Conservation (phyloP, 75 land plant genomes). For the Pinus tabuliformis region DNA sequence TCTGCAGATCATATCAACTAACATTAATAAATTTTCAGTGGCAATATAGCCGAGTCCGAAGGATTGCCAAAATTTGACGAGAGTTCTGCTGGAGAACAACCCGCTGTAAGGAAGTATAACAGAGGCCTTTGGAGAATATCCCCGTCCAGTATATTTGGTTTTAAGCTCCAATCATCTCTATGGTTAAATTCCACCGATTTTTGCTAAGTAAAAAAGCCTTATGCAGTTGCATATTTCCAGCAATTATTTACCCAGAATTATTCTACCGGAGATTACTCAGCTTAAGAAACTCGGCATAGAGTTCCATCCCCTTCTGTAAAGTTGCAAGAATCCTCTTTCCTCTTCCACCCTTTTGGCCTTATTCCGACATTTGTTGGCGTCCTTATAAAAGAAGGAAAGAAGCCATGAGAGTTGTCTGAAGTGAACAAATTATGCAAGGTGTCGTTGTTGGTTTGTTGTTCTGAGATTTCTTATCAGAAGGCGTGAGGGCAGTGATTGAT, state of each 20-base stretch:
- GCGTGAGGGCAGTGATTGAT: not conserved
- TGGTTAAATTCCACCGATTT: constrained; percentile 19
- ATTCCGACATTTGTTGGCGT: not conserved
- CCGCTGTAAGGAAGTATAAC: constrained; percentile 32
- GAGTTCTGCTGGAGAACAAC: constrained; percentile 15
- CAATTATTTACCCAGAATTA: constrained; percentile 27
- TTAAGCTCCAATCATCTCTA: constrained; percentile 27
- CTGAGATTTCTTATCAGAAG: not conserved
- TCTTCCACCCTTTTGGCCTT: not conserved
- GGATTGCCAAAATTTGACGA: constrained; percentile 15
- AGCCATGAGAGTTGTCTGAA: not conserved
- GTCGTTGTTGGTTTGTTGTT: not conserved
- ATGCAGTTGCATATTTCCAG: constrained; percentile 16
- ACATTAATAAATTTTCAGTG: not conserved
- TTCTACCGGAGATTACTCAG: constrained; percentile 22
- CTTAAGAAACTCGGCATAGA: constrained; percentile 3
- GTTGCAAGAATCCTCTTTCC: not conserved
- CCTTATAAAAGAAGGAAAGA: not conserved
- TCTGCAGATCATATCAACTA: no score
- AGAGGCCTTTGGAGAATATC: constrained; percentile 22
- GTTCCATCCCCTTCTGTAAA: not conserved
- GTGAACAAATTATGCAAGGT: not conserved
- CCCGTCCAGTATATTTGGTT: constrained; percentile 20
- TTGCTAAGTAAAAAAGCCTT: constrained; percentile 20
- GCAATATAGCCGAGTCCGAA: not conserved